phyloP scores from a whole-genome alignment of 2,329 filamentous ascomycete genomes.

The Fusarium sp. region DNA sequence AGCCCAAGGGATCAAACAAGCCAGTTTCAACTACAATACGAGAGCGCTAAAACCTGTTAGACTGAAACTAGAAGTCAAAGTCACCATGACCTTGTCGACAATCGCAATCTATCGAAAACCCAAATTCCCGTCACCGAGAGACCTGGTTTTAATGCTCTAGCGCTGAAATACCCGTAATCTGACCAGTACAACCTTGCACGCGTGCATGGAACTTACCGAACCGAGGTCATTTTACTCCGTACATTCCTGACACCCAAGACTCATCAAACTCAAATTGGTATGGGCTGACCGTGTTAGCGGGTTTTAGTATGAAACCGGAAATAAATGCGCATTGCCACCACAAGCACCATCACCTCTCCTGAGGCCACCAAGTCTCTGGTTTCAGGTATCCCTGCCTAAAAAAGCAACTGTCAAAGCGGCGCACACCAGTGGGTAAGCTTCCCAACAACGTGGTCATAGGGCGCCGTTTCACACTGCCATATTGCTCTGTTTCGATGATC shows the following conservation, averaged over 20 bases:
- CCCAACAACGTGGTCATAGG: not conserved
- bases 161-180: not conserved
- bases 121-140: not conserved
- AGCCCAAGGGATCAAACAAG: not conserved
- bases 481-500: conserved; percentile 19
- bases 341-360: not conserved
- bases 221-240: not conserved
- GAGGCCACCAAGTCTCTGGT: not conserved
- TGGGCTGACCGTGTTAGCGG: not conserved
- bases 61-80: conserved; percentile 4
- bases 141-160: not conserved
- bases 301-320: conserved; percentile 12
- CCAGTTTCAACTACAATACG: not conserved
- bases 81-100: not conserved
- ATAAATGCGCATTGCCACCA: conserved; percentile 7
- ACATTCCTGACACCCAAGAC: not conserved
- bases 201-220: not conserved
- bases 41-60: conserved; percentile 4
- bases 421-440: not conserved
- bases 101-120: not conserved
- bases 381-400: conserved; percentile 8
- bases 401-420: conserved; percentile 16
- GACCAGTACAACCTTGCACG: not conserved
- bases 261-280: not conserved
- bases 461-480: conserved; percentile 5